phyloP scores from a whole-genome alignment of 192 early-diverging fungal species.

The Coemansia sp. region DNA sequence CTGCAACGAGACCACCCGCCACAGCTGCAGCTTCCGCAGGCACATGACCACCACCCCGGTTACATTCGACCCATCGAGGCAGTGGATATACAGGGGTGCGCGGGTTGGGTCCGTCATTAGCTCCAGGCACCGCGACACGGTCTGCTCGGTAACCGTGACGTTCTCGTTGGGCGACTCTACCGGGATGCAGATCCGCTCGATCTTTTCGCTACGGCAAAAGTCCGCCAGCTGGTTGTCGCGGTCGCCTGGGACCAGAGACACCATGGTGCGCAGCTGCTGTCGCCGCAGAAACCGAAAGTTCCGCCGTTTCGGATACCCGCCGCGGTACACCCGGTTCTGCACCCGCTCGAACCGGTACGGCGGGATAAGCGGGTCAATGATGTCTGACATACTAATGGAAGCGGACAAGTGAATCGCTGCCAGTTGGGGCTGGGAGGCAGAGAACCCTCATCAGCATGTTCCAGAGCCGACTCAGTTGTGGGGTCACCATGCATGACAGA shows the following conservation, averaged over 20 bases:
- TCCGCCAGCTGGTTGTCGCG: constrained; percentile 54
- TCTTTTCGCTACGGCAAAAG: constrained; percentile 61
- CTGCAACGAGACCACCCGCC: constrained; percentile 67
- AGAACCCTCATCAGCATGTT: too few relatives aligned
- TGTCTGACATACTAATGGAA: constrained; percentile 20
- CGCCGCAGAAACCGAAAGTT: constrained; percentile 81
- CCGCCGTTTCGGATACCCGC: constrained; percentile 80
- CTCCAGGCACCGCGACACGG: constrained; percentile 62
- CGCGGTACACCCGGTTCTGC: constrained; percentile 78
- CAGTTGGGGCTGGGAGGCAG: too few relatives aligned
- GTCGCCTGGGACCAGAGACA: constrained; percentile 77
- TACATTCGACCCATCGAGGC: constrained; percentile 81
- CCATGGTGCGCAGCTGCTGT: constrained; percentile 62
- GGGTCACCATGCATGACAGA: too few relatives aligned
- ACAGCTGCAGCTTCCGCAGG: constrained; percentile 85
- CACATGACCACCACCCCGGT: constrained; percentile 80
- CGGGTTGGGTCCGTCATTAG: constrained; percentile 69
- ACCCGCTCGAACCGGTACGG: constrained; percentile 84
- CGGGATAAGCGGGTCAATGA: constrained; percentile 44
- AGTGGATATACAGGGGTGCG: constrained; percentile 83
- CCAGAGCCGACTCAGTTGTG: too few relatives aligned
- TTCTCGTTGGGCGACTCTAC: constrained; percentile 85
- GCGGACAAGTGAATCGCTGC: too few relatives aligned
- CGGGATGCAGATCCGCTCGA: constrained; percentile 60
- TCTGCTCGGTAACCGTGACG: constrained; percentile 72